Evolutionary conservation across 169 alveolate species (phyloP), one percentile per base, ranked within the genome.

Genomic region (Eimeria necatrix): DNA sequence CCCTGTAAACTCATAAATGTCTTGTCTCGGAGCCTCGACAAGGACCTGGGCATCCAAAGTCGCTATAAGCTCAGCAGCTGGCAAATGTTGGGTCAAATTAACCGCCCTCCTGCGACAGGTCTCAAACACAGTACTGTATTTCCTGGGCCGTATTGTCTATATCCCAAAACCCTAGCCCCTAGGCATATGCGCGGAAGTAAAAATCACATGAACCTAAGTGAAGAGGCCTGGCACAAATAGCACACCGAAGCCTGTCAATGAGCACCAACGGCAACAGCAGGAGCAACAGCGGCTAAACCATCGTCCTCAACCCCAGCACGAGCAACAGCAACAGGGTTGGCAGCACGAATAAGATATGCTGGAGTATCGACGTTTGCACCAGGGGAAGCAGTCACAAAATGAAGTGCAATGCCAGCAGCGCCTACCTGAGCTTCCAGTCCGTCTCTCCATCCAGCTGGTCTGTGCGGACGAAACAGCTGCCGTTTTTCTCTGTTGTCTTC

Each of bases 381-480:
- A 32, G 41, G 41, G 41, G 2, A 32, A 32, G 41, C 0, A 32
- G 3, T 32, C 41, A 32, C 2, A 32, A 32, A 32, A 32, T 2
- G 41, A 32, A 32, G 41, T 32, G 41, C 41, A 32, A 32, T 32
- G 41, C 41, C 41, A 32, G 41, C 41, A 32, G 41, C 41, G 41
- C 41, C 41, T 32, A 73, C 89, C 73, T 70, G 81, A 99, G 98
- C 97, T 99, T 99, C 99, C 99, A 99, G 96, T 99, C 99, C 64
- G 99, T 99, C 95, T 99, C 99, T 24, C 99, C 99, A 96, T 99
- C 99, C 78, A 99, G 97, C 95, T 99, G 99, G 95, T 99, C 99
- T n/a, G 99, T 99, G 70, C 99, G 98, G 51, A 99, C 98, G 96
- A 98, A 98, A n/a, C 81, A 49, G 48, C 56, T 94, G 71, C 96